Percentiles rank a stretch among this genome's conserved stretches.
Conservation (phyloP, 331 rosid species). For the Acacia pycnantha region DNA sequence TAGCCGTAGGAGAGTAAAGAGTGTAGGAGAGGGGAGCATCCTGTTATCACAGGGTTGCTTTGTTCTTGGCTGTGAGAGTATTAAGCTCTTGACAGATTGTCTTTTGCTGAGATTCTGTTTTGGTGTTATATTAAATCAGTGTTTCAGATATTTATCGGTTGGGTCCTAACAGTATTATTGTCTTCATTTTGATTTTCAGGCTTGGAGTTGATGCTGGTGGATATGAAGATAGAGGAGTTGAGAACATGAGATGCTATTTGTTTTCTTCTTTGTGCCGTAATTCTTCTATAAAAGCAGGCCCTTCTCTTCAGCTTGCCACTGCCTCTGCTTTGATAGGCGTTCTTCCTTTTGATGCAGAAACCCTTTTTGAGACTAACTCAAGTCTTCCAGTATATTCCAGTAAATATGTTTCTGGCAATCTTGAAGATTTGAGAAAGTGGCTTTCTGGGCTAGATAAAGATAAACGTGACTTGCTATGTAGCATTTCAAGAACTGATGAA, state of each 20-base stretch:
- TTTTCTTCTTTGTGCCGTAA: constrained; percentile 38
- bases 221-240: constrained; percentile 59
- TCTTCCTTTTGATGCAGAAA: constrained; percentile 50
- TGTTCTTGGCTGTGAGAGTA: too few relatives aligned
- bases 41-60: too few relatives aligned
- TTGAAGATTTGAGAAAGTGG: constrained; percentile 56
- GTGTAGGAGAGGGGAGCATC: too few relatives aligned
- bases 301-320: constrained; percentile 46
- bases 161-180: too few relatives aligned
- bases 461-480: constrained; percentile 50
- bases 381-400: constrained; percentile 26
- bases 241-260: constrained; percentile 51
- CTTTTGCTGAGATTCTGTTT: too few relatives aligned
- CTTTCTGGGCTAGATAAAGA: constrained; percentile 52
- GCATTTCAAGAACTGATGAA: constrained; percentile 38
- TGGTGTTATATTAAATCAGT: too few relatives aligned
- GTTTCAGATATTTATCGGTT: too few relatives aligned
- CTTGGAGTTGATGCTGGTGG: constrained; percentile 67
- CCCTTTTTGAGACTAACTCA: constrained; percentile 43
- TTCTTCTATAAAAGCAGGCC: constrained; percentile 35
- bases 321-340: constrained; percentile 59
- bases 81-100: too few relatives aligned
- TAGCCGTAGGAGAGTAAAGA: too few relatives aligned
- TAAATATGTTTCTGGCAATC: constrained; percentile 37
- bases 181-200: constrained; percentile 39